A percentile compares a stretch with the other conserved stretches of the same genome.
These are phyloP conservation scores for Fusarium anguioides DNA, from an alignment of 2,329 filamentous ascomycete genomes.

Conservation along the genomic window DNA sequence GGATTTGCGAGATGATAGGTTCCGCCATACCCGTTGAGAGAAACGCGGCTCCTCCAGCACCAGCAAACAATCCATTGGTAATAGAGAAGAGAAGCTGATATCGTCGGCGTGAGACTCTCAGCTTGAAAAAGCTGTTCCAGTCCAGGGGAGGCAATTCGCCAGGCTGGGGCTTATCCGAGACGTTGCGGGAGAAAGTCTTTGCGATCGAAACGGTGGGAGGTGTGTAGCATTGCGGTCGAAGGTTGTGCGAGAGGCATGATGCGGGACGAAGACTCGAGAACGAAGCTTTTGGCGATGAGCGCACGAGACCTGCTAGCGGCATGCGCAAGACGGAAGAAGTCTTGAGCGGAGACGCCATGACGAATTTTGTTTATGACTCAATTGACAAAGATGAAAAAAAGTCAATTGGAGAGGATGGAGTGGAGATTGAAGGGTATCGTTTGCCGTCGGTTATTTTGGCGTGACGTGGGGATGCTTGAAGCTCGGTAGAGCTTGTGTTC, in stretches of 20 bases:
- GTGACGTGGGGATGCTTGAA: slow-evolving; percentile 33
- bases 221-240: slow-evolving; percentile 34
- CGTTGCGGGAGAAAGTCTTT: slow-evolving; percentile 35
- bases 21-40: slow-evolving; percentile 80
- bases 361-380: not conserved
- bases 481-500: slow-evolving; percentile 40
- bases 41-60: slow-evolving; percentile 71
- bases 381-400: not conserved
- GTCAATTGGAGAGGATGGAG: slow-evolving; percentile 23
- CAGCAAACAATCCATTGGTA: slow-evolving; percentile 70
- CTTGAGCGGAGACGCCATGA: slow-evolving; percentile 49
- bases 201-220: slow-evolving; percentile 18
- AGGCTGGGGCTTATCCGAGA: slow-evolving; percentile 28
- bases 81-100: slow-evolving; percentile 85
- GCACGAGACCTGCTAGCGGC: slow-evolving; percentile 40
- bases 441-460: slow-evolving; percentile 29
- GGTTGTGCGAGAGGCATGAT: slow-evolving; percentile 39
- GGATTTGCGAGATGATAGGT: slow-evolving; percentile 74
- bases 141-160: slow-evolving; percentile 61
- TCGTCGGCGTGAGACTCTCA: slow-evolving; percentile 85
- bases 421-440: slow-evolving; percentile 32
- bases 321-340: slow-evolving; percentile 49
- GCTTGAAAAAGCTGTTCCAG: slow-evolving; percentile 94
- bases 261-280: slow-evolving; percentile 43
- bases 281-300: slow-evolving; percentile 45